phyloP scores from a whole-genome alignment of 768 basidiomycete species.

The Naganishia onofrii region DNA sequence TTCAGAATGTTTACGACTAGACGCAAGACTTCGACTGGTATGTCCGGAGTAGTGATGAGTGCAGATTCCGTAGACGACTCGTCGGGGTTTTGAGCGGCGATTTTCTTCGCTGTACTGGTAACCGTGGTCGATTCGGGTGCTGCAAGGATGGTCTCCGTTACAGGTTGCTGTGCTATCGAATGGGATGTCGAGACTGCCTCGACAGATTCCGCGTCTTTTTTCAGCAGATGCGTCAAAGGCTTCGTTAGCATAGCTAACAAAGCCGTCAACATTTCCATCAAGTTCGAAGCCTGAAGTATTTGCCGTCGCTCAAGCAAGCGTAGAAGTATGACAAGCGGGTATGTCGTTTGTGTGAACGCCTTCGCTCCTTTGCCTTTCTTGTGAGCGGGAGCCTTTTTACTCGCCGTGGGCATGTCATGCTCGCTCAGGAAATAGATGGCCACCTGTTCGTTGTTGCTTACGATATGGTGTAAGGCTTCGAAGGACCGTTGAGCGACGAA shows the following conservation, averaged over 20 bases:
- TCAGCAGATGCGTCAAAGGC: conserved; percentile 57
- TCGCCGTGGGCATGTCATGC: conserved; percentile 68
- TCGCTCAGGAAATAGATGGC: conserved; percentile 94
- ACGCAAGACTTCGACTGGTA: conserved; percentile 78
- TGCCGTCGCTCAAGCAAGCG: conserved; percentile 81
- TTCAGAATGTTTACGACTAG: conserved; percentile 95
- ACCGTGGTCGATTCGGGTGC: not conserved
- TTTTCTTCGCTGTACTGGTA: not conserved
- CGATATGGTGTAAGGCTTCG: conserved; percentile 84
- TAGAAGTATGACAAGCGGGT: conserved; percentile 84
- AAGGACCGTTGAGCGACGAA: conserved; percentile 90
- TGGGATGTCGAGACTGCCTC: not conserved
- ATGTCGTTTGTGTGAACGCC: conserved; percentile 72
- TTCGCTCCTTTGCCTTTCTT: conserved; percentile 97
- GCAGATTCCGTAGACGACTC: conserved; percentile 7
- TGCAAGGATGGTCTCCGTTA: not conserved
- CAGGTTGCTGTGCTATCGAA: not conserved
- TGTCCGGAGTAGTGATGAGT: conserved; percentile 72
- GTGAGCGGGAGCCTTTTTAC: conserved; percentile 54
- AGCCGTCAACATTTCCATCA: conserved; percentile 88
- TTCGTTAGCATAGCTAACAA: conserved; percentile 84
- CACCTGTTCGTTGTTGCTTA: conserved; percentile 75
- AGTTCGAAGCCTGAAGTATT: conserved; percentile 77
- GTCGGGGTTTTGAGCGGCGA: not conserved
- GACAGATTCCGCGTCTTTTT: not conserved